These are phyloP conservation scores for Arxiozyma bovina DNA, from an alignment of 1,139 yeast species.

Conservation along the genomic window DNA sequence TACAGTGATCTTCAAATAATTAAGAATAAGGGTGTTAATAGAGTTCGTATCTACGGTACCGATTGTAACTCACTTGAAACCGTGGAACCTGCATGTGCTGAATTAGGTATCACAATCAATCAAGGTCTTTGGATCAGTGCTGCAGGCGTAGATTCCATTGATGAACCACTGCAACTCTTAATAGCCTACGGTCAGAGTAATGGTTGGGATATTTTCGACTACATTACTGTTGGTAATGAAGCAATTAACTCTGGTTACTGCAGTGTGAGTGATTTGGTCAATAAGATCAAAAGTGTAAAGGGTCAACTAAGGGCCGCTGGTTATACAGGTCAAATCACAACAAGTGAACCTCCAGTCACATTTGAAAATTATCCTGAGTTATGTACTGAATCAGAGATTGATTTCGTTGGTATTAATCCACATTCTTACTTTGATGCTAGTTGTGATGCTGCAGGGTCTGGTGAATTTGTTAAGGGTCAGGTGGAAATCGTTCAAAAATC, in stretches of 20 bases:
- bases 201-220: slow-evolving; percentile 63
- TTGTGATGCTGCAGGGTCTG: slow-evolving; percentile 58
- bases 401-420: slow-evolving; percentile 75
- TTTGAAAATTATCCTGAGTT: slow-evolving; percentile 54
- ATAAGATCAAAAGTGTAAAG: slow-evolving; percentile 59
- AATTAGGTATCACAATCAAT: slow-evolving; percentile 60
- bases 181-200: slow-evolving; percentile 43
- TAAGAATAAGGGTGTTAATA: slow-evolving; percentile 49
- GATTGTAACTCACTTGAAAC: slow-evolving; percentile 68
- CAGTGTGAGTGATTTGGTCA: slow-evolving; percentile 48
- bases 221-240: slow-evolving; percentile 79
- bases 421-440: slow-evolving; percentile 73
- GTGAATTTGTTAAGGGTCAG: slow-evolving; percentile 62
- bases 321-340: slow-evolving; percentile 65
- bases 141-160: slow-evolving; percentile 61
- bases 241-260: slow-evolving; percentile 59
- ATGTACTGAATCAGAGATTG: slow-evolving; percentile 60
- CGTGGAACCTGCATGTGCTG: slow-evolving; percentile 52
- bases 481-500: slow-evolving; percentile 42
- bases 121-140: slow-evolving; percentile 78
- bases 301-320: slow-evolving; percentile 54
- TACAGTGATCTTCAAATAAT: slow-evolving; percentile 52
- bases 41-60: slow-evolving; percentile 72
- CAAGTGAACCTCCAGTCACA: slow-evolving; percentile 82
- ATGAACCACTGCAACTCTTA: slow-evolving; percentile 46